phyloP scores from a whole-genome alignment of 2,329 filamentous ascomycete genomes.

The Colletotrichum agaves region DNA sequence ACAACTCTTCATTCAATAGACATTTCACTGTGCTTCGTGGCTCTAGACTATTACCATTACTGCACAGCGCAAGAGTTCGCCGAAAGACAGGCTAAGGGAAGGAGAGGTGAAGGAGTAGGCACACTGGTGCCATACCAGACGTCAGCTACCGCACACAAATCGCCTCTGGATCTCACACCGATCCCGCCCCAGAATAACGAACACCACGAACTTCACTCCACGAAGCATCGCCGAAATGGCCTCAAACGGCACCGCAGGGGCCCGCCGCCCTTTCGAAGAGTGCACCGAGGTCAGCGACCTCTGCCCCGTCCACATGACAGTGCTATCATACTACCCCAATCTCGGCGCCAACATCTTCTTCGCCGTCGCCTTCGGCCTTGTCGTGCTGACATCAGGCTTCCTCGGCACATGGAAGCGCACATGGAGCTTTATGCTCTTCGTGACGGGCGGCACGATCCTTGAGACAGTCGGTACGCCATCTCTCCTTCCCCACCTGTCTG shows the following conservation, averaged over 20 bases:
- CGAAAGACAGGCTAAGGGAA: not conserved
- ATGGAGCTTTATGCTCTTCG: conserved; percentile 63
- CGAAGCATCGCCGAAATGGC: conserved; percentile 12
- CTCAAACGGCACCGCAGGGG: conserved; percentile 26
- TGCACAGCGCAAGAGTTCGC: not conserved
- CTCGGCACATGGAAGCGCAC: conserved; percentile 62
- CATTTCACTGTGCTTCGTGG: not conserved
- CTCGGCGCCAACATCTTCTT: conserved; percentile 67
- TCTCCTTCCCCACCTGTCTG: not conserved
- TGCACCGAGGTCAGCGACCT: conserved; percentile 52
- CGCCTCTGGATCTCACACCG: not conserved
- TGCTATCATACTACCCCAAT: conserved; percentile 67
- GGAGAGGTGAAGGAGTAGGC: not conserved
- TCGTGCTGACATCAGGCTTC: conserved; percentile 52
- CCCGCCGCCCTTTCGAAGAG: conserved; percentile 37
- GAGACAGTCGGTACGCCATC: conserved; percentile 59
- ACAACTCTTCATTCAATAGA: not conserved
- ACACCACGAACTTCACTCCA: no score
- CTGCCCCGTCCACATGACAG: conserved; percentile 64
- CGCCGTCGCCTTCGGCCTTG: conserved; percentile 59
- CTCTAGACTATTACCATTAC: not conserved
- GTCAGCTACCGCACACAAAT: no score
- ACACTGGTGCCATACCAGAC: not conserved
- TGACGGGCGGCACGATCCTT: conserved; percentile 60
- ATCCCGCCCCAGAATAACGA: no score